phyloP scores from a whole-genome alignment of 2,329 filamentous ascomycete species.

The Trichoderma atroviride region DNA sequence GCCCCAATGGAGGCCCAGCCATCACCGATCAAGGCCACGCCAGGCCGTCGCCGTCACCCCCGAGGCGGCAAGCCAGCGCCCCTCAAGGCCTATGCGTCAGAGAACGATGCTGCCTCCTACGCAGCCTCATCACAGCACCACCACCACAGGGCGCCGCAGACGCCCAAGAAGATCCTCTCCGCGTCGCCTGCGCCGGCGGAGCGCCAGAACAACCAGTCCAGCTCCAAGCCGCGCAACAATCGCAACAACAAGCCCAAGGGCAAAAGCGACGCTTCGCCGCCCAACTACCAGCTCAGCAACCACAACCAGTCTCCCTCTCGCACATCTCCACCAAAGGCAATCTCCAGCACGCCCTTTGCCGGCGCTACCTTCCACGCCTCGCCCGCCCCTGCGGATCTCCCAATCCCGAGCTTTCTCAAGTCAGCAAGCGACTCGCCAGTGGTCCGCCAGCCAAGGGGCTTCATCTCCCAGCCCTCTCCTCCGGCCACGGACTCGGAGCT shows the following conservation, averaged over 20 bases:
- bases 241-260: slow-evolving; percentile 39
- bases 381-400: slow-evolving; percentile 84
- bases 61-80: slow-evolving; percentile 46
- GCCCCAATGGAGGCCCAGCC: slow-evolving; percentile 40
- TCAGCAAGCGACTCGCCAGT: slow-evolving; percentile 67
- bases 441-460: slow-evolving; percentile 42
- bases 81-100: slow-evolving; percentile 61
- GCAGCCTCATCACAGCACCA: slow-evolving; percentile 33
- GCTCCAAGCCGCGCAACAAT: slow-evolving; percentile 38
- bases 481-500: slow-evolving; percentile 57
- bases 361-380: slow-evolving; percentile 95
- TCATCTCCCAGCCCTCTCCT: slow-evolving; percentile 50
- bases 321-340: slow-evolving; percentile 50
- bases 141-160: slow-evolving; percentile 43
- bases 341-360: slow-evolving; percentile 69
- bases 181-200: slow-evolving; percentile 40
- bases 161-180: slow-evolving; percentile 50
- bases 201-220: slow-evolving; percentile 32
- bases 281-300: slow-evolving; percentile 45
- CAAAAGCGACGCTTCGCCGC: slow-evolving; percentile 43
- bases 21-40: slow-evolving; percentile 40
- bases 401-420: slow-evolving; percentile 84
- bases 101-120: slow-evolving; percentile 51
- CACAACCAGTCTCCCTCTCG: slow-evolving; percentile 48
- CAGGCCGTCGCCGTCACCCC: slow-evolving; percentile 44